Evolutionary conservation across 768 basidiomycete genomes (phyloP).

Genomic region (Termitomyces heimii): DNA sequence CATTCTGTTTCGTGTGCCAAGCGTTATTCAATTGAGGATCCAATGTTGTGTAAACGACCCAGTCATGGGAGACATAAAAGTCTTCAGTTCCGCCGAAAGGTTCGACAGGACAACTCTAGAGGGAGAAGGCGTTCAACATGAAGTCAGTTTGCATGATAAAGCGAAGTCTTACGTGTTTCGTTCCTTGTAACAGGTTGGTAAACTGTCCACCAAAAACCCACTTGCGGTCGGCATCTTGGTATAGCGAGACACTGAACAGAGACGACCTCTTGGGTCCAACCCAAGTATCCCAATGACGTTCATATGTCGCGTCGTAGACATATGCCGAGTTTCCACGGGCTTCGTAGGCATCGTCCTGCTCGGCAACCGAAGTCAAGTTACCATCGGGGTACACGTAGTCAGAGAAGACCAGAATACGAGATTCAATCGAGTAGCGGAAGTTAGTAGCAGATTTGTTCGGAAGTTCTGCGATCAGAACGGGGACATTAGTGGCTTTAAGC

Average conservation of each 20-base stretch:
- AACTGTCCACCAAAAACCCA: constrained; percentile 53
- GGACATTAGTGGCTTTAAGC: constrained; percentile 30
- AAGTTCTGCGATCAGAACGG: constrained; percentile 53
- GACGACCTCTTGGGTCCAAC: constrained; percentile 62
- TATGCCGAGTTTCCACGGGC: constrained; percentile 66
- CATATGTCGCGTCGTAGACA: constrained; percentile 65
- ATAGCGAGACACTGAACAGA: constrained; percentile 64
- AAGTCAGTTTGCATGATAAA: background rate
- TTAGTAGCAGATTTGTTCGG: constrained; percentile 64
- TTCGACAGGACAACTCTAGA: constrained; percentile 76
- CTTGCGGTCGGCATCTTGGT: constrained; percentile 36
- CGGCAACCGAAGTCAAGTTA: constrained; percentile 58
- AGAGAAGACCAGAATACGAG: constrained; percentile 74
- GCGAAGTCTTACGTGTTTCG: constrained; percentile 56
- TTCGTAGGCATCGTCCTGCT: constrained; percentile 68
- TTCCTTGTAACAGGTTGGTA: constrained; percentile 57
- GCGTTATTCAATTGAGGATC: constrained; percentile 73
- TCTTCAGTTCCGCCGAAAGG: constrained; percentile 85
- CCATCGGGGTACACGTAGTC: constrained; percentile 78
- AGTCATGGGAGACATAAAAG: constrained; percentile 63
- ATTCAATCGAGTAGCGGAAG: constrained; percentile 57
- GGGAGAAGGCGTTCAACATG: background rate
- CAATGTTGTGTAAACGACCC: constrained; percentile 82
- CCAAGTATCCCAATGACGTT: constrained; percentile 82
- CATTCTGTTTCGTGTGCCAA: constrained; percentile 87